A percentile compares a stretch with the other conserved stretches of the same genome.
Conservation (phyloP, 495 filamentous ascomycete genomes). For the Cladorrhinum samala region DNA sequence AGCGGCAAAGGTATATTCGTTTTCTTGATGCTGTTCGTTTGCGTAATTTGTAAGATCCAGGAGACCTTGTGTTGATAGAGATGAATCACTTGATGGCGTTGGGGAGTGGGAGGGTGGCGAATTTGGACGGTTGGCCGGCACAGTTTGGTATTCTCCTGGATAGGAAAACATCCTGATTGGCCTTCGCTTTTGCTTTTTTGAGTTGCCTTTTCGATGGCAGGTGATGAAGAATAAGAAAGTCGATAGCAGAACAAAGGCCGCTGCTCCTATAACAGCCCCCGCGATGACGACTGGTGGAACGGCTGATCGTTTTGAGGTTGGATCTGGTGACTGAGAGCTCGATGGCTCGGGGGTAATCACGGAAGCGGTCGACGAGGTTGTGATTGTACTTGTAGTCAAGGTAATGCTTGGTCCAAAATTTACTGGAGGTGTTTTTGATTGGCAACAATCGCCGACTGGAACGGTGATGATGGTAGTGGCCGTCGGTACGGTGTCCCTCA, state of each 20-base stretch:
- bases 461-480: neutral
- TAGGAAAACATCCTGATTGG: constrained; percentile 2
- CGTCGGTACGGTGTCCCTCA: too few relatives aligned
- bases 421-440: neutral
- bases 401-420: neutral
- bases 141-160: neutral
- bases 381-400: neutral
- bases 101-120: neutral
- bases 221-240: neutral
- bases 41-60: neutral
- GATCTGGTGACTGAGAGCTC: neutral
- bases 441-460: neutral
- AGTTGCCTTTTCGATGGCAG: constrained; percentile 3
- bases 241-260: neutral
- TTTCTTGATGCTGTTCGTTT: neutral
- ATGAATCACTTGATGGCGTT: constrained; percentile 2
- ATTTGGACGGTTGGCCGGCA: constrained; percentile 1
- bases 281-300: constrained; percentile 1
- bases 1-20: neutral
- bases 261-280: constrained; percentile 1
- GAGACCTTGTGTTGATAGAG: constrained; percentile 3
- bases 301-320: neutral
- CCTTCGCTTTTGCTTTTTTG: neutral
- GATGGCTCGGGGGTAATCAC: neutral
- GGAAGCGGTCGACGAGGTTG: neutral